Conservation (phyloP, 2,329 filamentous ascomycete species). For the Colletotrichum sp. region DNA sequence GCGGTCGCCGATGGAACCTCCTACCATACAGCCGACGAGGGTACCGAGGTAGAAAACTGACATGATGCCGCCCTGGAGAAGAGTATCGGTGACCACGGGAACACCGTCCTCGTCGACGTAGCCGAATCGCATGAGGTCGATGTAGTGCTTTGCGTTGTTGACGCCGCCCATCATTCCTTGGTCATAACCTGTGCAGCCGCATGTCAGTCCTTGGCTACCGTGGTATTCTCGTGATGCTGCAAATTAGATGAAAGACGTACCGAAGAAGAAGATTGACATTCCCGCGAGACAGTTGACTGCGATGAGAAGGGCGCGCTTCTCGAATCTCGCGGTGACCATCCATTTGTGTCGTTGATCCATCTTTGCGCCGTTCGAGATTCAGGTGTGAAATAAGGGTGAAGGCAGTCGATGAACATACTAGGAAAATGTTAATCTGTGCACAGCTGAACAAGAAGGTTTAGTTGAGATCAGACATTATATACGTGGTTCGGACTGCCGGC, state of each 20-base stretch:
- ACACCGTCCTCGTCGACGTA: not conserved
- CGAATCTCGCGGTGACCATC: not conserved
- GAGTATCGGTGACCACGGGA: not conserved
- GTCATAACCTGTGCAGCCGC: not conserved
- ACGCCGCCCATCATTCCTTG: not conserved
- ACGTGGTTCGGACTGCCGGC: not conserved
- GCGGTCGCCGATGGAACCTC: not conserved
- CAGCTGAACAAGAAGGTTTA: not conserved
- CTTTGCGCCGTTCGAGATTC: not conserved
- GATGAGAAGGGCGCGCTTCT: not conserved
- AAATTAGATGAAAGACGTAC: not conserved
- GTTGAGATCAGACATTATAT: not conserved
- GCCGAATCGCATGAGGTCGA: not conserved
- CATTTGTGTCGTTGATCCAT: not conserved
- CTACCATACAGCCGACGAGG: not conserved
- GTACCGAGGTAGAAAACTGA: not conserved
- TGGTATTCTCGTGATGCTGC: not conserved
- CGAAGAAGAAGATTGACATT: not conserved
- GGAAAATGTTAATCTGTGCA: fast-evolving
- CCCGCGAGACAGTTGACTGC: not conserved
- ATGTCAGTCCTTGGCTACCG: not conserved
- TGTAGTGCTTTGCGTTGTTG: not conserved
- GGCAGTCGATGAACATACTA: not conserved
- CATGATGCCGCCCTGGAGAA: not conserved
- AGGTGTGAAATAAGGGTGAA: not conserved